Base-by-base conservation (phyloP, 2,329 filamentous ascomycete genomes). In the Thielaviopsis euricoi region DNA sequence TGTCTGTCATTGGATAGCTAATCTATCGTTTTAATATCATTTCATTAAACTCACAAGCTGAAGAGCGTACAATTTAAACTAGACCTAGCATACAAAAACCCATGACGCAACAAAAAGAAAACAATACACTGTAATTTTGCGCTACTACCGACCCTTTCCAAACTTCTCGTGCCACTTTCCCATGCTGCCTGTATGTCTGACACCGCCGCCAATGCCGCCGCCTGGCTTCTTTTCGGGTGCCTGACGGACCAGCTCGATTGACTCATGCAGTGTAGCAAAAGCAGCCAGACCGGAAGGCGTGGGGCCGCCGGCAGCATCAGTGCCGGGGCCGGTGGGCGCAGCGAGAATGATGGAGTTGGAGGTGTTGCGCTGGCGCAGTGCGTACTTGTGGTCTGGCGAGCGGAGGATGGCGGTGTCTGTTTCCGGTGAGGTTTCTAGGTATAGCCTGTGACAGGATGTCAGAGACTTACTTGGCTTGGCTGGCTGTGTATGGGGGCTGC, bases 311-410 rank as follows among this genome's bases (percentile, higher is more conserved):
- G 21, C 13, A 2, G 19, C 48, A 17, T 51, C 26, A 25, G 59
- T 52, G 6, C 49, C 26, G 26, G 61, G 57, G 43, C 66, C 65
- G 15, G 58, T 57, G 17, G 59, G 56, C 25, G 25, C 23, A 48
- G 46, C 51, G 15, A 85, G 66, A 64, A 83, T 77, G 52, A 85
- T 72, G n/a, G 78, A 76, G 65, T 85, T 85, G 52, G 81, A 85
- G 0, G 81, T 83, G 66, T 83, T 84, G 66, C 84, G 84, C 64
- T 84, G 81, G 29, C 78, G 78, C 52, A 85, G 72, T 6, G 74
- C 73, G 68, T 82, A 85, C 17, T 74, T 76, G 63, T 74, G 76
- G 56, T 71, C 67, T 3, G 73, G 74, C 0, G 75, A 74, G 63
- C 71, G 75, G 57, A 84, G 73, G 49, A 82, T 66, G 25, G 80